Base-by-base conservation (phyloP, 2,329 filamentous ascomycete species). In the Penicillium rolfsii region DNA sequence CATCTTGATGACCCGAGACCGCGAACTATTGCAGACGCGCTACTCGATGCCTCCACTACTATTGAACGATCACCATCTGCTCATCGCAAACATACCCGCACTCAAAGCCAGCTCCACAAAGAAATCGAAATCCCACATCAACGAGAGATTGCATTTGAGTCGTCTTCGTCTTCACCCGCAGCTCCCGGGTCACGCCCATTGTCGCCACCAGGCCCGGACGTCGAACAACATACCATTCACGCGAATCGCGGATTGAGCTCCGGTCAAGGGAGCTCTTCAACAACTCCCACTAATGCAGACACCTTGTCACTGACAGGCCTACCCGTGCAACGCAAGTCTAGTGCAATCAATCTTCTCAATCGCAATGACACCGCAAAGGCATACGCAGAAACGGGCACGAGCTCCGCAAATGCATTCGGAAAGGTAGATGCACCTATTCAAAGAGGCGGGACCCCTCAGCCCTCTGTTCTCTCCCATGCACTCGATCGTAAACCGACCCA, bases 1-100 rank as follows among this genome's bases (percentile, higher is more conserved):
- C 33, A 40, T 69, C 74, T 57, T 41, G 63, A 74, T 60, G 59
- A 81, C 73, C 60, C 80, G 77, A 76, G 67, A 9, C 85, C 87
- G 5, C 90, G 91, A 67, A 96, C 93, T 0, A 95, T 98, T 66
- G 87, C 91, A 3, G 94, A 98, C 76, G 95, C 95, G 5, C 81
- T 98, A 16, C 82, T 96, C 33, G 95, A 98, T 76, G 95, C 95
- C 6, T 96, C 93, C 0, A 93, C 91, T 79, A 93, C 90, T 0
- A 92, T 95, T 64, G 90, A 94, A 70, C 88, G 90, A 65, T 61
- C 61, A 4, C 81, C 87, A 0, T 76, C 85, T 7, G 79, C 85
- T 45, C 72, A 74, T 46, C 78, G 78, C 53, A 80, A 71, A 59
- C 73, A 77, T 49, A 68, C 76, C 14, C 75, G 76, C 55, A 73